Evolutionary conservation across 441 rosid species (phyloP), one percentile per base, ranked within the genome.

Genomic region (Eruca vesicaria): DNA sequence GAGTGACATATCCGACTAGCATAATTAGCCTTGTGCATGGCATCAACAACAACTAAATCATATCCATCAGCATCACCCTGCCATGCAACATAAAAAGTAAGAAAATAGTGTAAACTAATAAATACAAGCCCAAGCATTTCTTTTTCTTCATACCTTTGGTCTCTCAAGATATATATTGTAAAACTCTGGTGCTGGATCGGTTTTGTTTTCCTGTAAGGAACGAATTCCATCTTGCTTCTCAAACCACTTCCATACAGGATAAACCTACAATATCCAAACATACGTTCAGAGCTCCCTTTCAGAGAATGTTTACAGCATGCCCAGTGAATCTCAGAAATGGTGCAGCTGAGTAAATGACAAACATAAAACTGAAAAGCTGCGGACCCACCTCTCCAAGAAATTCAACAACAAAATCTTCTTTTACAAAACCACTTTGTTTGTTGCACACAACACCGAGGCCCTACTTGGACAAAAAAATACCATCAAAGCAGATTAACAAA

Each of bases 201-300:
- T 88, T 76, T 80, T 94, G 80, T 92, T 90, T 82, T 94, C 92
- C 84, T 96, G 99, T 76, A 96, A 83, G 69, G 93, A 88, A 65
- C 98, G 93, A 72, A 96, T 96, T 57, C 98, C 99, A 86, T 96
- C 99, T 85, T 96, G 99, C 89, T 96, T 96, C 88, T 96, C 99
- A 71, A 86, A 94, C 99, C 99, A 96, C 85, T 90, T 96, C 99
- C 99, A 96, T 41, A 94, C 97, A 75, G 99, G 99, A 83, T 96
- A 96, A 72, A 96, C 98, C 99, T 96, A 77, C 61, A 59, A 79
- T 70, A 85, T 63, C 71, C 60, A 48, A 60, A 80, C 32, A 3
- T 29, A 59, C 10, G 66, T 62, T 72, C 38, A 68, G 66, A 66
- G 38, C 36, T 48, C 33, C 58, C 43, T 45, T 29, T 50, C 63